Evolutionary conservation across 2,329 filamentous ascomycete species (phyloP), one percentile per base, ranked within the genome.

Genomic region (Penicillium sp.): DNA sequence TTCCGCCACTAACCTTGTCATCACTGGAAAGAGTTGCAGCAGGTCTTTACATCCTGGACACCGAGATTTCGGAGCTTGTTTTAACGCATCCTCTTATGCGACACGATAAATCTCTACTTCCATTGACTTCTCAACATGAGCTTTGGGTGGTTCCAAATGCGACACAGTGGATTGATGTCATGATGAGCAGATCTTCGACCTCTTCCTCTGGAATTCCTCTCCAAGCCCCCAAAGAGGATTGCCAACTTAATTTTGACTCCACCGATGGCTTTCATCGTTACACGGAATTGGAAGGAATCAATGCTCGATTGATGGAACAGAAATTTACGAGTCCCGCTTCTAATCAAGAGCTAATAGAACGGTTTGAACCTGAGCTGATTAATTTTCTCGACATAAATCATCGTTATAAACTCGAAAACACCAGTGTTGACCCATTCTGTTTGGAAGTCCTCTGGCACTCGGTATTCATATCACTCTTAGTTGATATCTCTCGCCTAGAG

Each of bases 361-460:
- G 45, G 34, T 48, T 28, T 33, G 39, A 43, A 26, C 23, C 39
- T 19, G 23, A 43, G 14, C 26, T 50, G 29, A 44, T 60, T 18
- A 31, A 31, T 18, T 52, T 52, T 33, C 53, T 37, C 51, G 57
- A 40, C 29, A 34, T 36, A 58, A 13, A 53, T 62, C 5, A 56
- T 50, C 4, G 24, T 50, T 24, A 46, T 49, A 62, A 40, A 57
- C 29, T 7, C 33, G 37, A 14, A 46, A 16, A 9, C 5, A 50
- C 7, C 6, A 45, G 37, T 10, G 23, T 43, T 29, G 63, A 67
- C 34, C 46, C 56, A 5, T 67, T 64, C 16, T 62, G 61, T 43
- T 50, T 70, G 3, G 54, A 59, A 3, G 62, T 63, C 1, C 50
- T 69, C n/a, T 71, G 67, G 67, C 67, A 71, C 44, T 62, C 60